Evolutionary conservation across 306 rosid species (phyloP), one percentile per base, ranked within the genome.

Genomic region (Quercus suber): DNA sequence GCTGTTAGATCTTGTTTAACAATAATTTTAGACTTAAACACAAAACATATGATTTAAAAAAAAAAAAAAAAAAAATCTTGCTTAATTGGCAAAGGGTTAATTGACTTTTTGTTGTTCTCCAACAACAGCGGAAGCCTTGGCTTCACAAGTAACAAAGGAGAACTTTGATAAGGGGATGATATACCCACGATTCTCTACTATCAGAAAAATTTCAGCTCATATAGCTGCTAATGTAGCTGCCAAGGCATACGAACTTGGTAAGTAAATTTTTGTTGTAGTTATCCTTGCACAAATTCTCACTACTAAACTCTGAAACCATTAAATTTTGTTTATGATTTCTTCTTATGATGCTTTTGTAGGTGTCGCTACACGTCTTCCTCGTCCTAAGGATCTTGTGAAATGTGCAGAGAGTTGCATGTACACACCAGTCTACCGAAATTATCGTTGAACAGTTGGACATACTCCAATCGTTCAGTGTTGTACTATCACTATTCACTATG

Each of bases 381-480:
- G 92, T 52, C 98, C 98, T 10, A 79, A 77, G 82, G 76, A 92
- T 87, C 98, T 94, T 37, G 79, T 92, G 75, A 89, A 89, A 85
- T 81, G 79, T 80, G 97, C 98, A 3, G 98, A 94, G 89, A 92
- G 97, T 73, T 89, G 98, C 87, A 94, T 94, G 98, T 94, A 94
- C 83, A 89, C 89, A 13, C 98, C 94, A 10, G 8, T 75, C 67
- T 94, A 92, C 83, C 83, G 97, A 76, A 85, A 69, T 79, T 92
- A 90, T 78, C 88, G 97, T 51, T 93, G 83, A 89, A 72, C n/a
- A 30, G 13, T 52, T 43, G 27, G 70, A 52, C 18, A 27, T 74
- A 23, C 31, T 20, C 30, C 28, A 14, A 12, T 10, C 65, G 33
- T 56, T 71, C 25, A 59, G 25, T 28, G 45, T 15, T 15, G 6